Conservation (phyloP, 768 basidiomycete species). For the Pholiota microspora region DNA sequence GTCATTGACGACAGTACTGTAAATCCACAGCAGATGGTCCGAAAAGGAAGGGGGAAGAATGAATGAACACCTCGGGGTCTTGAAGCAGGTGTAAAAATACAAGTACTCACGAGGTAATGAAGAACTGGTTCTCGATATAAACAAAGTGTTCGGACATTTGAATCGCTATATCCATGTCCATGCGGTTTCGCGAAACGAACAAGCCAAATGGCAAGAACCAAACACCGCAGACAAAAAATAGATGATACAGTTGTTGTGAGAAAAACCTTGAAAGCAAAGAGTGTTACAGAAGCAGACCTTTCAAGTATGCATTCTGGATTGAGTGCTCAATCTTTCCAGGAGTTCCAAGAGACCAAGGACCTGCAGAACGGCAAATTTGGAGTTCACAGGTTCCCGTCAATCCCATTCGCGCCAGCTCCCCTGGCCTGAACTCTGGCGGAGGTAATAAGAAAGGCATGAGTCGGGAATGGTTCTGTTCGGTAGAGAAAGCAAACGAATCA, state of each 20-base stretch:
- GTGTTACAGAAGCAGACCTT: constrained; percentile 48
- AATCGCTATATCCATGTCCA: constrained; percentile 55
- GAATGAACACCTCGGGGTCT: constrained; percentile 2
- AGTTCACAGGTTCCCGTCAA: constrained; percentile 96
- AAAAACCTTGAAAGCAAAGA: constrained; percentile 6
- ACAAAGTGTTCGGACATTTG: constrained; percentile 95
- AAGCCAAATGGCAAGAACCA: constrained; percentile 6
- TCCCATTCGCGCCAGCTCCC: constrained; percentile 74
- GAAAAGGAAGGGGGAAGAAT: constrained; percentile 6
- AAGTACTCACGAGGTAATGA: constrained; percentile 77
- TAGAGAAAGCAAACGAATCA: constrained; percentile 5
- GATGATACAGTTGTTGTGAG: constrained; percentile 7
- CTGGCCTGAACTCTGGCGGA: constrained; percentile 85
- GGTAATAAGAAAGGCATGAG: constrained; percentile 93
- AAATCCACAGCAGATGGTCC: not conserved
- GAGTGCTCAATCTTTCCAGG: constrained; percentile 82
- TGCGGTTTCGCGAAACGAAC: not conserved
- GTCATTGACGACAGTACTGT: constrained; percentile 80
- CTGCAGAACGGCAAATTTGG: constrained; percentile 93
- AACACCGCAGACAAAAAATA: not conserved
- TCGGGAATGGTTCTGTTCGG: constrained; percentile 79
- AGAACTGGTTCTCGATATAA: constrained; percentile 96
- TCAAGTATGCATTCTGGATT: constrained; percentile 91
- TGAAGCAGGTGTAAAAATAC: not conserved
- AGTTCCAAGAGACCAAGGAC: constrained; percentile 96